Conservation (phyloP, 2,329 filamentous ascomycete genomes). For the Ophiostoma tasmaniense region DNA sequence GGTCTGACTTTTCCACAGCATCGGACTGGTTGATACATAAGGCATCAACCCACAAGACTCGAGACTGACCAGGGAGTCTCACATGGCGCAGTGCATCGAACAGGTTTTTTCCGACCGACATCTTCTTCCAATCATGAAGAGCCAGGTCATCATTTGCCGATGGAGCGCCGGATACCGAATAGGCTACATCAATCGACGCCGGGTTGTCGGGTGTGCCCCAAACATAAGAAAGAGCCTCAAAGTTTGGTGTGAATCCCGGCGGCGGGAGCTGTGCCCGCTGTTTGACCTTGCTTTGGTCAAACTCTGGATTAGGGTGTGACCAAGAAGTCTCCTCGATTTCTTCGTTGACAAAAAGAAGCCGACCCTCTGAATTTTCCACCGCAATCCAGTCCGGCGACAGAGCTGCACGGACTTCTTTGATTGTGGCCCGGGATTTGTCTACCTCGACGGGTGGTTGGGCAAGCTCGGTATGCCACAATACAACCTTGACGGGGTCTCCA, state of each 20-base stretch:
- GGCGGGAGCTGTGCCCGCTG: background rate
- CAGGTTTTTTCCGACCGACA: background rate
- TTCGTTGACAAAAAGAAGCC: background rate
- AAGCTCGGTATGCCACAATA: background rate
- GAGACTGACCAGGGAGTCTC: background rate
- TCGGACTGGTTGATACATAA: background rate
- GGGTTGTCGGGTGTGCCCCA: background rate
- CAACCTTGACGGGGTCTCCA: background rate
- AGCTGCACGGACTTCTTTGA: background rate
- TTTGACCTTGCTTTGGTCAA: background rate
- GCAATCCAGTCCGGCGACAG: background rate
- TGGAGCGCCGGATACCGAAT: background rate
- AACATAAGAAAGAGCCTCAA: background rate
- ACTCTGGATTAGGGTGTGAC: background rate
- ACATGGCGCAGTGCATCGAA: background rate
- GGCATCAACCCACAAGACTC: background rate
- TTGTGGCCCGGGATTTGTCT: background rate
- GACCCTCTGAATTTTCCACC: background rate
- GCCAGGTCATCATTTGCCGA: background rate
- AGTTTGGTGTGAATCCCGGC: background rate
- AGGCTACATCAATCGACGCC: background rate
- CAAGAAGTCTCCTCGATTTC: background rate
- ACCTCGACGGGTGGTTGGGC: background rate
- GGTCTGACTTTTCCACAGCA: background rate
- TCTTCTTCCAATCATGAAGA: background rate